These are phyloP conservation scores for Pseudisothecium myosuroides DNA, from an alignment of 225 moss, liverwort and hornwort genomes.

Conservation along the genomic window DNA sequence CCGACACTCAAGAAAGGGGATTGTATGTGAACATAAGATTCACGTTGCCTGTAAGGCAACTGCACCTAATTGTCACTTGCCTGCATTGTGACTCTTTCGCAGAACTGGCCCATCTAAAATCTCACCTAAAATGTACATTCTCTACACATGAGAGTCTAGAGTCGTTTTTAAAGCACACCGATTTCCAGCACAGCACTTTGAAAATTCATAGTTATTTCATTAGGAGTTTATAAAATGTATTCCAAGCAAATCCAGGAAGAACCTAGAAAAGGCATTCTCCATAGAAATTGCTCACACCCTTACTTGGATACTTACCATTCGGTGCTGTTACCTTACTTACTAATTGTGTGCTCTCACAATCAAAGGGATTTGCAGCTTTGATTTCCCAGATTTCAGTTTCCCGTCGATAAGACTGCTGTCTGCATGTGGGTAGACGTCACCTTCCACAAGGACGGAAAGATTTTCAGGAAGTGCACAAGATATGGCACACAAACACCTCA, in stretches of 20 bases:
- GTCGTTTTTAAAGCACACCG: accelerated
- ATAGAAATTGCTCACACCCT: too few species aligned
- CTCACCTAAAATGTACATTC: accelerated
- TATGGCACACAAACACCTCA: neutral
- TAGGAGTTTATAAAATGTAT: accelerated
- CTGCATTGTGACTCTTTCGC: neutral
- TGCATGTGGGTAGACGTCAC: neutral
- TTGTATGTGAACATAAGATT: too few species aligned
- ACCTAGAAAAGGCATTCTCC: neutral
- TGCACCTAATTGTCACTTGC: neutral
- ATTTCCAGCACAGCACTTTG: too few species aligned
- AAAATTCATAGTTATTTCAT: accelerated
- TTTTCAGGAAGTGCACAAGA: neutral
- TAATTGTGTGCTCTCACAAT: neutral
- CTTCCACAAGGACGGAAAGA: neutral
- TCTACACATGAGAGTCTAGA: accelerated
- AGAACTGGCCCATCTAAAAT: too few species aligned
- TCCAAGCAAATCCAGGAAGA: neutral
- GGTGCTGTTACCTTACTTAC: neutral
- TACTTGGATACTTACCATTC: neutral
- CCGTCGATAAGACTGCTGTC: neutral
- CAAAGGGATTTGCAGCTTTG: neutral
- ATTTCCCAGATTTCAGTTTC: neutral
- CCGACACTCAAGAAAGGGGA: too few species aligned
- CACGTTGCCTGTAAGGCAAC: accelerated